Percentiles rank a stretch among this genome's conserved stretches.
Conservation (phyloP, 2,329 filamentous ascomycete genomes). For the Aschersonia sp. region DNA sequence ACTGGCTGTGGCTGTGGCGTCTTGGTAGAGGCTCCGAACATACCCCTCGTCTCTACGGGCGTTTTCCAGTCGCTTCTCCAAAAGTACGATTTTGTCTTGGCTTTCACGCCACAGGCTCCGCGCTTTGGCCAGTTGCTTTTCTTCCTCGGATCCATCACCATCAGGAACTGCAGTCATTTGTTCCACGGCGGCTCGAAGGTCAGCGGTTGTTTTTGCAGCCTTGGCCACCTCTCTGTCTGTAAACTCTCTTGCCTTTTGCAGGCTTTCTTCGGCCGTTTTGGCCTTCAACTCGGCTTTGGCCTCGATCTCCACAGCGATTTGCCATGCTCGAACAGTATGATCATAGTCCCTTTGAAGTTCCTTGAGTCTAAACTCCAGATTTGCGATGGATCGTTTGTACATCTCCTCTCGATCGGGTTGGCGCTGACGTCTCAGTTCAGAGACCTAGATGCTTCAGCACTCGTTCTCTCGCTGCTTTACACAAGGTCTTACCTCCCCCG, state of each 20-base stretch:
- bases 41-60: conserved; percentile 40
- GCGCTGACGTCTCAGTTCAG: conserved; percentile 14
- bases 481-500: conserved; percentile 18
- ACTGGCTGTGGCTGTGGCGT: conserved; percentile 32
- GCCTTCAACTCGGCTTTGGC: conserved; percentile 30
- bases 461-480: background rate
- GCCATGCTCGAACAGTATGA: conserved; percentile 30
- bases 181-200: conserved; percentile 19
- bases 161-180: conserved; percentile 13
- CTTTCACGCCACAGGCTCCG: conserved; percentile 21
- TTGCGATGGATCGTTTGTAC: conserved; percentile 25
- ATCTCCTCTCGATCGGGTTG: conserved; percentile 16
- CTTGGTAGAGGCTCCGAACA: conserved; percentile 42
- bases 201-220: conserved; percentile 18
- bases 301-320: conserved; percentile 36
- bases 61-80: conserved; percentile 25
- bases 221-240: conserved; percentile 21
- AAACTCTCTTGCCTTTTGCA: conserved; percentile 13
- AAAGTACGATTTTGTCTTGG: conserved; percentile 20
- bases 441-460: conserved; percentile 8
- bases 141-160: conserved; percentile 9
- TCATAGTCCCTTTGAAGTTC: conserved; percentile 29
- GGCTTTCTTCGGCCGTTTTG: conserved; percentile 19
- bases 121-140: conserved; percentile 12
- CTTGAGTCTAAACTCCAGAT: conserved; percentile 29